Conservation (phyloP, 2,329 filamentous ascomycete species). For the Ilyonectria mors-panacis region DNA sequence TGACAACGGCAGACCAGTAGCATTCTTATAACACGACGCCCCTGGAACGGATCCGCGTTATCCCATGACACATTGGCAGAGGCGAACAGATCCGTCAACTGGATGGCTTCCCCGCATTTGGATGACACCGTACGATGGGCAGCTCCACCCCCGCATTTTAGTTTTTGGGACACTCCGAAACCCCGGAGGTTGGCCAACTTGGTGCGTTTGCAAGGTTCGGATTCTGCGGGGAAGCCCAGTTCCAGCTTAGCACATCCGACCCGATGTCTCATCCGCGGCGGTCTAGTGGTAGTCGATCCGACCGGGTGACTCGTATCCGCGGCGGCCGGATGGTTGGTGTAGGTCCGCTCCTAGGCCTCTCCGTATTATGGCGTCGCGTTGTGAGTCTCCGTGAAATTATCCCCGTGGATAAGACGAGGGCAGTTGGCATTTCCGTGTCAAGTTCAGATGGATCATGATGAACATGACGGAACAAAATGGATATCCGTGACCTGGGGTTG, state of each 20-base stretch:
- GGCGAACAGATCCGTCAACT: not conserved
- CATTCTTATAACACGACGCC: conserved; percentile 11
- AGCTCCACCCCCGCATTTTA: conserved; percentile 14
- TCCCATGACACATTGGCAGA: not conserved
- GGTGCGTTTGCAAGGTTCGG: not conserved
- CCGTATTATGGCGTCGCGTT: not conserved
- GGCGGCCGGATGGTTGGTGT: not conserved
- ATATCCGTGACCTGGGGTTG: not conserved
- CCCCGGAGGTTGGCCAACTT: not conserved
- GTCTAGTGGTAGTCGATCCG: not conserved
- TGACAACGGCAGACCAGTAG: not conserved
- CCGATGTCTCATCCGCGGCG: not conserved
- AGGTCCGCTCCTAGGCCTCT: not conserved
- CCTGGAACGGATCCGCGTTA: not conserved
- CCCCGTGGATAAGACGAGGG: not conserved
- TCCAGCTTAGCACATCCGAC: not conserved
- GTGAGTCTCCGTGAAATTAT: not conserved
- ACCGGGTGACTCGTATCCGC: not conserved
- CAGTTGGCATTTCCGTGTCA: not conserved
- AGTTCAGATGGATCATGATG: no score
- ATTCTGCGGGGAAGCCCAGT: not conserved
- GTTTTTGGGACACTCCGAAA: not conserved
- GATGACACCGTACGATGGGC: not conserved
- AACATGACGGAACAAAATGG: not conserved
- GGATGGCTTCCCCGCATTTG: conserved; percentile 11